Conservation (phyloP, 164 flowering plant genomes). For the Aristolochia fimbriata region DNA sequence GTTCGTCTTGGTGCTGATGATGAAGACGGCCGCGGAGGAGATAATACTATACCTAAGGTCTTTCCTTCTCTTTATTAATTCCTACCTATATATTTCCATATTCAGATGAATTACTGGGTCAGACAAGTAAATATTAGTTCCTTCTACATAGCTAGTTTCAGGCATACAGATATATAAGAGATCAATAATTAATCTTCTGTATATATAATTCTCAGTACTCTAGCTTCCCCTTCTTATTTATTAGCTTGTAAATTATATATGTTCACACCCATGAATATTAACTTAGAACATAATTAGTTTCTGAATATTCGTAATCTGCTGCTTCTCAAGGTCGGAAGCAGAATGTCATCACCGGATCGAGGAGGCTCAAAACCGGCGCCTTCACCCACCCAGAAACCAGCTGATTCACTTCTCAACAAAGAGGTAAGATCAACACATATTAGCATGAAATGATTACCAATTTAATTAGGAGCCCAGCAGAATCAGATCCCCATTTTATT, state of each 20-base stretch:
- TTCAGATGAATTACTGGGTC: too few species aligned
- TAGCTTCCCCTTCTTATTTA: too few species aligned
- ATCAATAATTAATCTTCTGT: too few species aligned
- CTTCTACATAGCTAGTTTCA: too few species aligned
- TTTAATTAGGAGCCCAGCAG: not conserved
- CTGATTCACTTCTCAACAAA: constrained; percentile 10
- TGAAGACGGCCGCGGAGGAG: constrained; percentile 1
- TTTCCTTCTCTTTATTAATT: constrained; percentile 1
- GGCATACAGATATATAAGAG: not conserved
- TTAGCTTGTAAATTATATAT: too few species aligned
- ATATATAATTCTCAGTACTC: too few species aligned
- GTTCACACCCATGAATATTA: too few species aligned
- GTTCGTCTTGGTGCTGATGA: constrained; percentile 5
- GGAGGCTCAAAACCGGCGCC: constrained; percentile 12
- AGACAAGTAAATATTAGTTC: too few species aligned
- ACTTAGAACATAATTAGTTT: too few species aligned
- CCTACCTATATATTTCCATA: too few species aligned
- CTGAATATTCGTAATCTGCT: not conserved
- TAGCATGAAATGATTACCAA: not conserved
- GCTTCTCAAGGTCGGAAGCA: constrained; percentile 8
- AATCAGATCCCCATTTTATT: not conserved
- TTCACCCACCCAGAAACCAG: constrained; percentile 6
- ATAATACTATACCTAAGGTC: not conserved
- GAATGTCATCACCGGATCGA: constrained; percentile 1
- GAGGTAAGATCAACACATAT: constrained; percentile 9